Conservation (phyloP, 2,329 filamentous ascomycete species). For the Colletotrichum destructivum region DNA sequence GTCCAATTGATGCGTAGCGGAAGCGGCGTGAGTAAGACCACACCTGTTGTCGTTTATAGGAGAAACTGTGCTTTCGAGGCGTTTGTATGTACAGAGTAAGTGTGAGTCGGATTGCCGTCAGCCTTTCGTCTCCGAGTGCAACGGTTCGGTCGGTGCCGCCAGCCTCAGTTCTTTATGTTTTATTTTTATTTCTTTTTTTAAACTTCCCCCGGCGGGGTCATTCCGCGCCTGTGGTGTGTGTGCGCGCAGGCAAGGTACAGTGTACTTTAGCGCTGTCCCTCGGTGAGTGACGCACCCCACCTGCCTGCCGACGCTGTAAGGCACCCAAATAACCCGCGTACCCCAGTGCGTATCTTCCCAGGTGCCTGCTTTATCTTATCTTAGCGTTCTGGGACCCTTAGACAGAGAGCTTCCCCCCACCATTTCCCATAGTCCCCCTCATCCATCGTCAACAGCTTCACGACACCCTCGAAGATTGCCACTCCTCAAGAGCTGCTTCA, state of each 20-base stretch:
- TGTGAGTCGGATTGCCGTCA: constrained; percentile 6
- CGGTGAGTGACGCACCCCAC: constrained; percentile 16
- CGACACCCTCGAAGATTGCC: not conserved
- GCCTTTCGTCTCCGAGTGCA: not conserved
- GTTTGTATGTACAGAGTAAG: not conserved
- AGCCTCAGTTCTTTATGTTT: not conserved
- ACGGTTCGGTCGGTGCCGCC: not conserved
- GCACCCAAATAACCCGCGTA: not conserved
- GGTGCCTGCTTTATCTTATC: constrained; percentile 35
- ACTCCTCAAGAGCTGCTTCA: not conserved
- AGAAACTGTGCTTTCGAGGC: too few species aligned
- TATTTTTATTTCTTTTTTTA: too few species aligned
- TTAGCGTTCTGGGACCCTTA: constrained; percentile 36
- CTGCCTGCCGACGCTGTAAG: constrained; percentile 8
- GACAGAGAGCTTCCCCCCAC: constrained; percentile 19
- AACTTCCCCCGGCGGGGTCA: constrained; percentile 24
- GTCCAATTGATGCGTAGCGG: too few species aligned
- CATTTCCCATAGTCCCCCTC: not conserved
- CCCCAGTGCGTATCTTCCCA: constrained; percentile 14
- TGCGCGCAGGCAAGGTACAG: too few species aligned
- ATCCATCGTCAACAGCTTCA: constrained; percentile 9
- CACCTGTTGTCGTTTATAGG: too few species aligned
- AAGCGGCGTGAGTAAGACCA: too few species aligned
- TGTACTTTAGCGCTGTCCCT: not conserved
- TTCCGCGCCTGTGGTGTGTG: not conserved